These are phyloP conservation scores for Hypoxylon cercidicola DNA, from an alignment of 495 filamentous ascomycete genomes.

Conservation along the genomic window DNA sequence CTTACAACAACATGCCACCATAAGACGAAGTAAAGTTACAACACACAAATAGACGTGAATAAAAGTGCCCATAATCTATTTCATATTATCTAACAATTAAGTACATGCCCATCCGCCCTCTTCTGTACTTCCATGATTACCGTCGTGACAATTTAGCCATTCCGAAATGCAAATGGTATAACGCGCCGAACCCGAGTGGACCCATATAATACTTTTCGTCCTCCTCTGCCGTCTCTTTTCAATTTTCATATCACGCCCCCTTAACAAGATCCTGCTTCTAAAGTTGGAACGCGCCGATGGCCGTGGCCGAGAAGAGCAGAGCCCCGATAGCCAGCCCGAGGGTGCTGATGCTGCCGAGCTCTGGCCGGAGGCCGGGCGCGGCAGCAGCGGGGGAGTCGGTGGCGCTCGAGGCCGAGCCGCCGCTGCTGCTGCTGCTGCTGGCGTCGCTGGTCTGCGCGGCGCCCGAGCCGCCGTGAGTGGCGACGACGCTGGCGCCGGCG, in stretches of 20 bases:
- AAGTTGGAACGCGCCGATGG: slow-evolving; percentile 41
- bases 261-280: neutral
- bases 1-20: no score
- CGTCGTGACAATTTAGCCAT: slow-evolving; percentile 3
- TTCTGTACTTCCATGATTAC: neutral
- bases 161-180: slow-evolving; percentile 29
- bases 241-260: neutral
- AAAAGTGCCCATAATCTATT: neutral
- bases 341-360: slow-evolving; percentile 26
- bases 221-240: neutral
- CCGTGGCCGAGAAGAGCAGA: slow-evolving; percentile 39
- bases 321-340: slow-evolving; percentile 38
- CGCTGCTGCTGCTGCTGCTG: neutral
- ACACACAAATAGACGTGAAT: neutral
- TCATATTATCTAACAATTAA: slow-evolving; percentile 17
- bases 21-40: no score
- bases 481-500: slow-evolving; percentile 37
- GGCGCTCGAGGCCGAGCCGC: neutral
- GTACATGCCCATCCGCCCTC: neutral
- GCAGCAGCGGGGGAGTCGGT: slow-evolving; percentile 28
- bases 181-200: slow-evolving; percentile 14
- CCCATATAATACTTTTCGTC: neutral
- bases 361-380: slow-evolving; percentile 28
- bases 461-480: slow-evolving; percentile 36
- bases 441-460: neutral